Evolutionary conservation across 202 grass and related monocot genomes (phyloP), one percentile per base, ranked within the genome.

Genomic region (Brachypodium distachyon): DNA sequence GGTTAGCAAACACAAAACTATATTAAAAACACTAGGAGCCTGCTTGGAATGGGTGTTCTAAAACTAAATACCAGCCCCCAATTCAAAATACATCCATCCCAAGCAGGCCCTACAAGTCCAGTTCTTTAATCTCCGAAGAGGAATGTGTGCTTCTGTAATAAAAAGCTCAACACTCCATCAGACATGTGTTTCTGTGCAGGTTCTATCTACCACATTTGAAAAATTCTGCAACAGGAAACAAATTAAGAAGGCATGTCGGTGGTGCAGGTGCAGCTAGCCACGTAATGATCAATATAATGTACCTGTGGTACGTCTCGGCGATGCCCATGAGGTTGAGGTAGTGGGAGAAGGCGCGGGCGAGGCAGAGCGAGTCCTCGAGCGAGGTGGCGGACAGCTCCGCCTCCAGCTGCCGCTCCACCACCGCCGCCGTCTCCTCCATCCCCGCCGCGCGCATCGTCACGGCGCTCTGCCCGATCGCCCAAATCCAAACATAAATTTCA

Each of bases 321-420:
- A 97, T 88, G 32, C 89, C 70, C 87, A 90, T 86, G 65, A 97
- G 95, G 63, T 92, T 97, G 74, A 97, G 88, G 82, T 97, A 86
- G 80, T 97, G 95, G 4, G 86, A 82, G 82, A 94, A 97, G 22
- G 91, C 94, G 37, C 95, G 87, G 19, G 95, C 91, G 33, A 97
- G 65, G 44, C 67, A 72, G 69, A 97, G 74, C 17, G 91, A 87
- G 21, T 97, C 89, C 44, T 97, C 89, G 8, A 94, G 88, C 6
- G 84, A 74, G 91, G 94, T 97, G 41, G 82, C 67, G 1, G 94
- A 73, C 41, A 97, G 83, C 55, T 94, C 94, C 21, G 69, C 70
- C 66, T 83, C 85, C 29, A 97, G 84, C 69, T 97, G 94, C 51
- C 87, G 83, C 58, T 94, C 94, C 2, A 97, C 86, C 29, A 92